Conservation (phyloP, 2,329 filamentous ascomycete genomes). For the Davidsoniella eucalypti region DNA sequence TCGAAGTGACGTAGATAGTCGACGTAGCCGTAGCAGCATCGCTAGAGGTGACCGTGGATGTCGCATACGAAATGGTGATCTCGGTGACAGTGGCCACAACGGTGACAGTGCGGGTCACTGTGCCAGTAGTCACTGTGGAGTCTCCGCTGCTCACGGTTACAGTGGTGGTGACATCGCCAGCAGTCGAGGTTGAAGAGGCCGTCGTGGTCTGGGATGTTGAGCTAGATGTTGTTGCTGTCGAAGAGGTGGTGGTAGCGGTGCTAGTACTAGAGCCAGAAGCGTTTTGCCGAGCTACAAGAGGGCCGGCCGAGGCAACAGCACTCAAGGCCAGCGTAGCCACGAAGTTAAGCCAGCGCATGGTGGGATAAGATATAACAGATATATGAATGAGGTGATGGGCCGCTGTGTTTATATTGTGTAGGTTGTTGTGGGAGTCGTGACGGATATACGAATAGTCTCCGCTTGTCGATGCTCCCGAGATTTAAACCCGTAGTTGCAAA, state of each 20-base stretch:
- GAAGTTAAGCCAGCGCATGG: slow-evolving; percentile 10
- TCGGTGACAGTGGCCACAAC: slow-evolving; percentile 19
- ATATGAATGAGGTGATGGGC: not conserved
- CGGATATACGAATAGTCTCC: no score
- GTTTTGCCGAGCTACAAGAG: slow-evolving; percentile 6
- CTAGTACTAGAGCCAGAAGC: not conserved
- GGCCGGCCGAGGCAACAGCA: slow-evolving; percentile 3
- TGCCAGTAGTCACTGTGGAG: slow-evolving; percentile 14
- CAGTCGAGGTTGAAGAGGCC: not conserved
- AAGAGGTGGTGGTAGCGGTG: not conserved
- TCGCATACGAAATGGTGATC: slow-evolving; percentile 22
- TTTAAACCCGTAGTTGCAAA: not conserved
- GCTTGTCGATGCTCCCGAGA: no score
- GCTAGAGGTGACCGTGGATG: slow-evolving; percentile 22
- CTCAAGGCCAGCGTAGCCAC: slow-evolving; percentile 8
- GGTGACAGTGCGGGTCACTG: slow-evolving; percentile 19
- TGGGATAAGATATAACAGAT: not conserved
- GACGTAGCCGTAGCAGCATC: slow-evolving; percentile 22
- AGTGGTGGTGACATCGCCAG: slow-evolving; percentile 14
- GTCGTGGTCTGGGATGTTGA: not conserved
- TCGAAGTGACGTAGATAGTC: slow-evolving; percentile 22
- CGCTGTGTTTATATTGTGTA: no score
- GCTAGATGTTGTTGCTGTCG: not conserved
- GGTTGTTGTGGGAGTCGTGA: no score
- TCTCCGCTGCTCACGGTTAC: slow-evolving; percentile 6